Evolutionary conservation across 208 protist species (phyloP).

Genomic region (Wallacemonas collosoma): DNA sequence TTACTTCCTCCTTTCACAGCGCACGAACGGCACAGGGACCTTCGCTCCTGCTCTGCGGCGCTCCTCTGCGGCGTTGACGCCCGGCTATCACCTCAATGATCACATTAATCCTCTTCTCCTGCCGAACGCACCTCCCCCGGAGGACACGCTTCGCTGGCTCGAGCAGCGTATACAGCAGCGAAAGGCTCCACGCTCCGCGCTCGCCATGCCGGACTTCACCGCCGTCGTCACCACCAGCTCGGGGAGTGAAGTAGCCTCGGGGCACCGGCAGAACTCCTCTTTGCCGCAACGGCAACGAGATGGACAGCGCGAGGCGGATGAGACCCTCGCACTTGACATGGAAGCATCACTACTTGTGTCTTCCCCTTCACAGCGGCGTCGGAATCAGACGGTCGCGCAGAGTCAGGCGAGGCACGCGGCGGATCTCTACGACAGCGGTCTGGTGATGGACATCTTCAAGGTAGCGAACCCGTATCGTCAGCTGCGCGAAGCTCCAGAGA

Average conservation of each 20-base stretch:
- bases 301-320: no score
- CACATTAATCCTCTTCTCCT: conserved; percentile 23
- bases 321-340: neutral
- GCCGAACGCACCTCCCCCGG: conserved; percentile 11
- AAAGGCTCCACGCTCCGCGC: neutral
- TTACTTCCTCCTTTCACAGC: conserved; percentile 1
- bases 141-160: conserved; percentile 27
- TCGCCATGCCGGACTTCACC: neutral
- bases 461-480: conserved; percentile 14
- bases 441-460: conserved; percentile 35
- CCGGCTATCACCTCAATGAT: conserved; percentile 36
- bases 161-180: conserved; percentile 15
- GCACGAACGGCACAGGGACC: neutral
- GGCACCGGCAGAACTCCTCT: no score
- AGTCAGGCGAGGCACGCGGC: neutral
- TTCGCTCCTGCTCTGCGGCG: neutral
- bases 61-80: conserved; percentile 9
- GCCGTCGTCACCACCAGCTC: neutral
- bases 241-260: no score
- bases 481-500: conserved; percentile 10
- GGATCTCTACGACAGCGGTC: conserved; percentile 3
- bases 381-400: neutral
- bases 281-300: no score
- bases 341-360: neutral
- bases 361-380: neutral